phyloP scores from a whole-genome alignment of 208 protist species.

The Plasmodiophora brassicae region DNA sequence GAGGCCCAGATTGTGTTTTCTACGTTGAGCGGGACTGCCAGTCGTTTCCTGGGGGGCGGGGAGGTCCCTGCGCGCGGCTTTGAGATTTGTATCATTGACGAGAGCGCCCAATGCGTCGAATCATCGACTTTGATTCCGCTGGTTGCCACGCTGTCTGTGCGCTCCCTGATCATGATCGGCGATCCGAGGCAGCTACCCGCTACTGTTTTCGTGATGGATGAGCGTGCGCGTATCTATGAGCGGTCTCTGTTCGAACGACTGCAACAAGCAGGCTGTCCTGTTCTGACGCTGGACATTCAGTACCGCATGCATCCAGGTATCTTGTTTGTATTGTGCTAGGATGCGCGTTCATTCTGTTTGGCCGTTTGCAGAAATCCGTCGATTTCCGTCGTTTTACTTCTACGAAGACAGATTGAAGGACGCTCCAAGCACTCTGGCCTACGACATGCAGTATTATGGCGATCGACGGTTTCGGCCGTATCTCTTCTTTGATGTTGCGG shows the following conservation, averaged over 20 bases:
- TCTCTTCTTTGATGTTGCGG: constrained; percentile 50
- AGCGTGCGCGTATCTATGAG: constrained; percentile 35
- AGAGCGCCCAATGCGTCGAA: constrained; percentile 59
- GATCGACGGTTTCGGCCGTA: constrained; percentile 46
- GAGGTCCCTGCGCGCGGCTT: constrained; percentile 42
- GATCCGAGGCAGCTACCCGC: constrained; percentile 70
- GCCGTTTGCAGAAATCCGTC: constrained; percentile 40
- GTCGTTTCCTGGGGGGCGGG: background rate
- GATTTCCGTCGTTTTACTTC: constrained; percentile 60
- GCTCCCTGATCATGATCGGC: constrained; percentile 59
- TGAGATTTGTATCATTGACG: constrained; percentile 67
- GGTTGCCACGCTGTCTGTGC: background rate
- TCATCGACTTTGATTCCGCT: constrained; percentile 61
- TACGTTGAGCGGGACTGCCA: constrained; percentile 39
- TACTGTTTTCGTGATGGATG: constrained; percentile 52
- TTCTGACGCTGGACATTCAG: constrained; percentile 55
- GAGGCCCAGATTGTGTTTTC: constrained; percentile 53
- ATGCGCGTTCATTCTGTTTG: background rate
- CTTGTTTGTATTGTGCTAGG: background rate
- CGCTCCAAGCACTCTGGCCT: background rate
- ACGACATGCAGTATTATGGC: background rate
- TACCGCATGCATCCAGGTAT: constrained; percentile 67
- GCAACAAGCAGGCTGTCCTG: constrained; percentile 1
- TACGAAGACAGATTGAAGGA: constrained; percentile 52
- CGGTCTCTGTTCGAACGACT: constrained; percentile 41